A percentile compares a stretch with the other conserved stretches of the same genome.
Conservation (phyloP, 202 grass and related monocot species). For the Eragrostis tef region DNA sequence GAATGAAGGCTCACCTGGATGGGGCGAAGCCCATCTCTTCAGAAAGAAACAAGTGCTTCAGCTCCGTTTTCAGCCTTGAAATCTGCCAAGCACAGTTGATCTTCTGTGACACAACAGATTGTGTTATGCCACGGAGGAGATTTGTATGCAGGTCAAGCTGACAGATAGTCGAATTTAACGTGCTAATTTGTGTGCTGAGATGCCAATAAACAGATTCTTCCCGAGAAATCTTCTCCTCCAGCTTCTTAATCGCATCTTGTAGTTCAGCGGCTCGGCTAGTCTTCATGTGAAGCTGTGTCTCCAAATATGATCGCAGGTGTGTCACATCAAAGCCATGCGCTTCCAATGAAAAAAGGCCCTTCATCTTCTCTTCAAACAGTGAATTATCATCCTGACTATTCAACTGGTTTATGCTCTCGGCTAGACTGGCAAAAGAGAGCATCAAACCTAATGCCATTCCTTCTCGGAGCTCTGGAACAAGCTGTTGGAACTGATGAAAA, state of each 20-base stretch:
- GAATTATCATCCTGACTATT: slow-evolving; percentile 33
- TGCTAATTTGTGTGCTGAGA: background rate
- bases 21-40: background rate
- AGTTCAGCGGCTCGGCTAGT: background rate
- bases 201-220: slow-evolving; percentile 19
- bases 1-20: background rate
- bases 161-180: slow-evolving; percentile 23
- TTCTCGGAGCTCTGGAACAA: slow-evolving; percentile 55
- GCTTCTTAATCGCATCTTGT: slow-evolving; percentile 6
- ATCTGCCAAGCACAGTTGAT: slow-evolving; percentile 7
- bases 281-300: slow-evolving; percentile 49
- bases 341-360: slow-evolving; percentile 49
- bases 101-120: slow-evolving; percentile 16
- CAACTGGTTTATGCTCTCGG: slow-evolving; percentile 51
- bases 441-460: slow-evolving; percentile 73
- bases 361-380: slow-evolving; percentile 54
- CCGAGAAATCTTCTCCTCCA: slow-evolving; percentile 43
- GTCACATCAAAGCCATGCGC: slow-evolving; percentile 59
- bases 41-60: background rate
- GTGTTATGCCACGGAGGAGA: background rate
- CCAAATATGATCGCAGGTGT: slow-evolving; percentile 43
- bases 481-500: slow-evolving; percentile 55
- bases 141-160: slow-evolving; percentile 37
- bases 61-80: slow-evolving; percentile 22
- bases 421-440: slow-evolving; percentile 61